Conservation (phyloP, 495 filamentous ascomycete genomes). For the Xylaria longipes region DNA sequence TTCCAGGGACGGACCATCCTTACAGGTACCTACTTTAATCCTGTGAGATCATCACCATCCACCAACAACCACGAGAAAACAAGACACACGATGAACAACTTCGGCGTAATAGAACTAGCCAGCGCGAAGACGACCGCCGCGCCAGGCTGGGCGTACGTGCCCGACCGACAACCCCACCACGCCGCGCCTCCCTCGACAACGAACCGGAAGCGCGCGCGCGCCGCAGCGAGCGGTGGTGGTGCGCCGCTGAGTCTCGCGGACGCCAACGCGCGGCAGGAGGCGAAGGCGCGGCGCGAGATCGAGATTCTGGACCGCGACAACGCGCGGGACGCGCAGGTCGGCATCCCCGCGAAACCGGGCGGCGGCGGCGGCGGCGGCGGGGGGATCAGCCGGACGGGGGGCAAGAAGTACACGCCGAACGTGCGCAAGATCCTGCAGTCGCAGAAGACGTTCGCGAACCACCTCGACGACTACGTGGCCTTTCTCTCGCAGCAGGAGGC, state of each 20-base stretch:
- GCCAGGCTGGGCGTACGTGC: conserved; percentile 89
- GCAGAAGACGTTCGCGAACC: conserved; percentile 90
- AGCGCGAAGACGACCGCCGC: conserved; percentile 68
- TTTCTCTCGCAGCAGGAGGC: conserved; percentile 58
- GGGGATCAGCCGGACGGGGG: conserved; percentile 3
- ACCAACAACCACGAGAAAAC: neutral
- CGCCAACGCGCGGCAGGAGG: conserved; percentile 70
- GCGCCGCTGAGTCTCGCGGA: conserved; percentile 64
- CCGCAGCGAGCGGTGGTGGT: conserved; percentile 38
- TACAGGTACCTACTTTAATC: neutral
- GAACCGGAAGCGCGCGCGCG: conserved; percentile 69
- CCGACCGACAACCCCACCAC: conserved; percentile 62
- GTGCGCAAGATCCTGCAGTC: conserved; percentile 90
- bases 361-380: conserved; percentile 8
- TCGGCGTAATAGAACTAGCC: conserved; percentile 77
- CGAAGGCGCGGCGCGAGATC: conserved; percentile 76
- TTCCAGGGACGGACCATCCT: neutral
- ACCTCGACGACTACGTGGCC: conserved; percentile 88
- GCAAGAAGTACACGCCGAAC: conserved; percentile 71
- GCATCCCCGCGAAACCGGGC: conserved; percentile 54
- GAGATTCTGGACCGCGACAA: conserved; percentile 83
- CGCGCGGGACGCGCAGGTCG: conserved; percentile 70
- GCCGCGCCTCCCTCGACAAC: conserved; percentile 50
- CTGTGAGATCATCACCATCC: neutral
- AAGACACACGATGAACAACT: conserved; percentile 53